These are phyloP conservation scores for Pleurotus eryngii DNA, from an alignment of 768 basidiomycete species.

Conservation along the genomic window DNA sequence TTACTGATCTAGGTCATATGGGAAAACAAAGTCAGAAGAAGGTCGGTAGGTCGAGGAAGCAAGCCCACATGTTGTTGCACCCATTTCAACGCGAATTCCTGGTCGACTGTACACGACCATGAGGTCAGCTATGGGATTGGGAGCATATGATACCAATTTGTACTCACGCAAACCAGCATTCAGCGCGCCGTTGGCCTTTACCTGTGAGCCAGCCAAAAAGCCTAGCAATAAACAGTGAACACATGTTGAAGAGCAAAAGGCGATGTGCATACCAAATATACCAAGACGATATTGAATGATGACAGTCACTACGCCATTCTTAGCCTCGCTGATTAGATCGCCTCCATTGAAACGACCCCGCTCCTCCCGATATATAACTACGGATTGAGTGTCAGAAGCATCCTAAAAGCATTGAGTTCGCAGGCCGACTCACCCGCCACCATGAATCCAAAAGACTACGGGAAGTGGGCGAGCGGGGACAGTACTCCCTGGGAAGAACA, in stretches of 20 bases:
- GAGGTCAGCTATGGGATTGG: not conserved
- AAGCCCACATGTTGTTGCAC: slow-evolving; percentile 1
- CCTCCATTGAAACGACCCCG: slow-evolving; percentile 4
- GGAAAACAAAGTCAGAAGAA: not conserved
- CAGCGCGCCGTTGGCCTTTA: slow-evolving; percentile 39
- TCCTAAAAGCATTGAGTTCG: not conserved
- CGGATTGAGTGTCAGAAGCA: not conserved
- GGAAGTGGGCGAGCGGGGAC: slow-evolving; percentile 19
- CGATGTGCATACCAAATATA: slow-evolving; percentile 20
- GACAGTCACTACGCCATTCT: slow-evolving; percentile 29
- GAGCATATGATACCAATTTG: not conserved
- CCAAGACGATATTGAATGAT: slow-evolving; percentile 43
- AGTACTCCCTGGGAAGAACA: slow-evolving; percentile 30
- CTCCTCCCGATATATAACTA: slow-evolving; percentile 7
- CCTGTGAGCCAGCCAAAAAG: slow-evolving; percentile 39
- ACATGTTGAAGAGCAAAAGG: too few species aligned
- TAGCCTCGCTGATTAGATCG: slow-evolving; percentile 6
- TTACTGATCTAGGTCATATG: not conserved
- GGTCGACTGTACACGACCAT: not conserved
- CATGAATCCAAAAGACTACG: slow-evolving; percentile 10
- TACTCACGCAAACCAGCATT: slow-evolving; percentile 47
- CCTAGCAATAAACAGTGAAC: slow-evolving; percentile 15
- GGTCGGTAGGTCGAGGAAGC: not conserved
- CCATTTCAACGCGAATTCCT: slow-evolving; percentile 1
- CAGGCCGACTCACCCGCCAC: slow-evolving; percentile 6